Conservation (phyloP, 1,139 yeast genomes). For the Debaryomyces psychrophilus region DNA sequence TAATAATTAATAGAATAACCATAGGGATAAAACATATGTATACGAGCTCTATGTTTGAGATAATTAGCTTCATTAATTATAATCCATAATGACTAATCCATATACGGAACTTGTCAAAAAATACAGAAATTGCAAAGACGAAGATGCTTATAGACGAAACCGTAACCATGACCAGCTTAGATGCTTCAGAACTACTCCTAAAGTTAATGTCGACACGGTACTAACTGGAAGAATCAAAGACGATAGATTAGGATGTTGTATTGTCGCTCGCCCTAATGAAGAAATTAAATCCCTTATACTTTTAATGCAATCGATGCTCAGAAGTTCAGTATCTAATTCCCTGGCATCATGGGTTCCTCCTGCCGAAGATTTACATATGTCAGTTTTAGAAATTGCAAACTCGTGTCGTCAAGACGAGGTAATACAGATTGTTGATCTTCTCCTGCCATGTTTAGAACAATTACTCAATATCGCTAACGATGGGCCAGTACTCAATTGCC, state of each 20-base stretch:
- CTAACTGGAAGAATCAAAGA: neutral
- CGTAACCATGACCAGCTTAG: neutral
- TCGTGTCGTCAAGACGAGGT: neutral
- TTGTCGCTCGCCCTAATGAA: neutral
- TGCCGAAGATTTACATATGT: neutral
- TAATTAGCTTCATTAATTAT: too few relatives aligned
- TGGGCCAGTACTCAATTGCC: constrained; percentile 1
- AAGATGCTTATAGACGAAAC: neutral
- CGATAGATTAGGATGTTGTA: constrained; percentile 1
- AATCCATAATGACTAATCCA: neutral
- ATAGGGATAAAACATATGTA: too few relatives aligned
- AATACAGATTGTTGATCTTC: neutral
- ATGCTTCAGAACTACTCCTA: neutral
- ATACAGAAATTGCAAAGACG: neutral
- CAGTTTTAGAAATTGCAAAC: neutral
- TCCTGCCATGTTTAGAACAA: neutral
- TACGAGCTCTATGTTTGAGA: too few relatives aligned
- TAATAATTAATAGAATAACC: too few relatives aligned
- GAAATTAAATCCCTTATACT: neutral
- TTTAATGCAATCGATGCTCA: neutral
- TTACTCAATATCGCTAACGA: neutral
- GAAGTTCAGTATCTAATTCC: neutral
- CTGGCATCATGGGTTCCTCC: neutral
- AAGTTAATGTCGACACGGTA: constrained; percentile 4
- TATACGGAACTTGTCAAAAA: neutral